Base-by-base conservation (phyloP, 176 grass and related monocot species). In the Musa itinerans region DNA sequence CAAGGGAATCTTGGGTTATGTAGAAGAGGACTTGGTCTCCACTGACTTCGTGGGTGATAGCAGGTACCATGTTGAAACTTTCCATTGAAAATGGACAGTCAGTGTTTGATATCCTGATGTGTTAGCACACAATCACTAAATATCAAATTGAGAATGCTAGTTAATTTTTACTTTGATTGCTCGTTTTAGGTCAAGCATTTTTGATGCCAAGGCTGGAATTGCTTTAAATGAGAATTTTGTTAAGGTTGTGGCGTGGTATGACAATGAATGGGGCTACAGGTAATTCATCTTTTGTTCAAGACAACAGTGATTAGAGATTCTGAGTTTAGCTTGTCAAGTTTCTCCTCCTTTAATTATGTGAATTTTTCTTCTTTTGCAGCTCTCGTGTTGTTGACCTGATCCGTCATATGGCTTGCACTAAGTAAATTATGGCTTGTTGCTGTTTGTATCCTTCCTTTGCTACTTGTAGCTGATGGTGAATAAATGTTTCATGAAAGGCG, bases 171-270 rank as follows among this genome's bases (percentile, higher is more conserved):
- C 12, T 69, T 9, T 70, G 20, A 26, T 26, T 72, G 0, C 52
- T 0, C 68, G n/a, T 62, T 78, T 63, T 48, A 96, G 92, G 81
- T 96, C 88, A 17, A 96, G 92, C 81, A 96, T 96, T 81, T 96
- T 96, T 1, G 92, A 96, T 1, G 81, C 92, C 65, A 96, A 96
- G 74, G 92, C 92, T 53, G 92, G 92, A 52, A 96, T 96, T 52
- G 92, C 92, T 21, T 80, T 96, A 2, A 96, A 91, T 13, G 86
- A 90, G 2, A 21, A 85, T 58, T 96, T 91, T 2, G 77, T 79
- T 25, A 96, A 96, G 89, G 83, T 96, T 0, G 86, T 96, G 19
- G 72, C 92, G 0, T 95, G 92, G 92, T 95, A 91, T 0, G 92
- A 95, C 34, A 43, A 43, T 6, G 92, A 91, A 51, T 96, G 92